Conservation (phyloP, 179 eudicot species). For the Gypsophila paniculata region DNA sequence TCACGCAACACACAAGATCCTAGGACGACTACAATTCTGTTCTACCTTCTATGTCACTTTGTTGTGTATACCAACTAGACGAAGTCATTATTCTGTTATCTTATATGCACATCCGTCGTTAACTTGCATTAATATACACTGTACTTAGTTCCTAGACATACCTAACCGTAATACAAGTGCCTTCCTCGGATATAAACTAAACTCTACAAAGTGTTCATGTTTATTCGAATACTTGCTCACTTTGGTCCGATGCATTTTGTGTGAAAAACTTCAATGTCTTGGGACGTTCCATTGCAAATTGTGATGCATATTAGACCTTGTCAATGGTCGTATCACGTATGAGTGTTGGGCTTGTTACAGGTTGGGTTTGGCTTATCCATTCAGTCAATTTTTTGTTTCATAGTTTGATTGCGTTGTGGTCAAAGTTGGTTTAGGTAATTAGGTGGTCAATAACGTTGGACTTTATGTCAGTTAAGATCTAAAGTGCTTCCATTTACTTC, state of each 20-base stretch:
- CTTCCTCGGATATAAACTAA: no score
- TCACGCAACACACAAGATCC: no score
- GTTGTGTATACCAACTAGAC: no score
- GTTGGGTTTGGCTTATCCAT: not conserved
- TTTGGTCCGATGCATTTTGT: not conserved
- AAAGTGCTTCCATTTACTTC: conserved; percentile 13
- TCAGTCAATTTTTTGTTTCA: not conserved
- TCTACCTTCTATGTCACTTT: no score
- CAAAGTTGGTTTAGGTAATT: not conserved
- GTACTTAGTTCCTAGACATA: no score
- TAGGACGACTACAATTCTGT: no score
- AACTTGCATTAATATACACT: no score
- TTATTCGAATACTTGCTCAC: no score
- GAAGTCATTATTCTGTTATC: no score
- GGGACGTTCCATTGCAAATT: not conserved
- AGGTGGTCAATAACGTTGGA: not conserved
- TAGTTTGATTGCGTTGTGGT: not conserved
- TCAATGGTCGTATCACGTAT: not conserved
- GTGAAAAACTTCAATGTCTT: not conserved
- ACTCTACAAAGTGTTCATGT: no score
- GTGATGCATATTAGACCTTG: not conserved
- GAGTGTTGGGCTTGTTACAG: not conserved
- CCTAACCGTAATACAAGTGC: no score
- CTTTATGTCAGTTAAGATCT: conserved; percentile 12
- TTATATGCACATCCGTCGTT: no score